Percentiles rank a stretch among this genome's conserved stretches.
phyloP scores from a whole-genome alignment of 2,329 filamentous ascomycete genomes.

The Hawksworthiomyces lignivorus region DNA sequence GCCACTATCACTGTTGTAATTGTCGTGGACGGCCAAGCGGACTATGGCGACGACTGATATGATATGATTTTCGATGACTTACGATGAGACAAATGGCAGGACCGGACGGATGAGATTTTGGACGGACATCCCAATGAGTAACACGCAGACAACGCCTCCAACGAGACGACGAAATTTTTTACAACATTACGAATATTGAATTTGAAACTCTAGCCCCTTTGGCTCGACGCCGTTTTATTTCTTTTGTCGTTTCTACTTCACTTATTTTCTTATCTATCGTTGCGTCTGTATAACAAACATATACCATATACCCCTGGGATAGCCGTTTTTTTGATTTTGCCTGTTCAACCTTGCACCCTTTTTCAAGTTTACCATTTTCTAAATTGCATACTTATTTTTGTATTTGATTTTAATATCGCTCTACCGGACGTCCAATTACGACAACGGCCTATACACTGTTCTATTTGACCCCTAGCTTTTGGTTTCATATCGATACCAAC shows the following conservation, averaged over 20 bases:
- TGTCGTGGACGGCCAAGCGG: conserved; percentile 40
- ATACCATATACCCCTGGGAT: conserved; percentile 2
- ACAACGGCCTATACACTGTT: too few species aligned
- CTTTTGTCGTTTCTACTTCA: too few species aligned
- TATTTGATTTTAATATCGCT: background rate
- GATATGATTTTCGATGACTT: too few species aligned
- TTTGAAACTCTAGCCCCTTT: background rate
- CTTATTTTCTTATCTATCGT: too few species aligned
- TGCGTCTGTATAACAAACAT: conserved; percentile 1
- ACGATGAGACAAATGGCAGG: too few species aligned
- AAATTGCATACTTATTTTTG: background rate
- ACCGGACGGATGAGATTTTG: too few species aligned
- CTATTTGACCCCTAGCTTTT: too few species aligned
- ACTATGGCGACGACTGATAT: conserved; percentile 12
- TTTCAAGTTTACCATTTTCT: too few species aligned
- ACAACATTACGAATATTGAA: background rate
- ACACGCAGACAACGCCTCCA: background rate
- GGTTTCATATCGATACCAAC: too few species aligned
- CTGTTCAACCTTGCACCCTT: background rate
- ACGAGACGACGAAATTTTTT: background rate
- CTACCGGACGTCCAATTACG: too few species aligned
- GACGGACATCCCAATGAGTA: background rate
- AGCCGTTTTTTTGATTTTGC: background rate
- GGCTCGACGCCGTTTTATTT: background rate
- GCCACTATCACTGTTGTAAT: conserved; percentile 67